Percentiles rank a stretch among this genome's conserved stretches.
Conservation (phyloP, 2,329 filamentous ascomycete genomes). For the Pezicula neosporulosa region DNA sequence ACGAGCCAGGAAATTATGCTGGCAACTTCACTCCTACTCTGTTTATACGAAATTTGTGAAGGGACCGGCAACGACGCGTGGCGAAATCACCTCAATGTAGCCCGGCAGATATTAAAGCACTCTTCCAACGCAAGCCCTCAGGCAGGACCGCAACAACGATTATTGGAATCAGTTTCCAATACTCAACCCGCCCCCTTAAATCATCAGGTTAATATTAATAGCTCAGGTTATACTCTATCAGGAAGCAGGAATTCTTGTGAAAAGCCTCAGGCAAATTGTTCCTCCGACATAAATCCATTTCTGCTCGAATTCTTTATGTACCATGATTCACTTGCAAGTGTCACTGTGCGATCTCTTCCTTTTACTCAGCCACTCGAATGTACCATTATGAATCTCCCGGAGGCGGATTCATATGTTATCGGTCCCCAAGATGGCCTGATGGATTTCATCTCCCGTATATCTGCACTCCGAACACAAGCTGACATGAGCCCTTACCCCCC, state of each 20-base stretch:
- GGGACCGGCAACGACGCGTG: conserved; percentile 12
- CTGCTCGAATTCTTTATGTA: conserved; percentile 20
- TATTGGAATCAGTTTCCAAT: no score
- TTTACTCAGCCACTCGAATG: conserved; percentile 2
- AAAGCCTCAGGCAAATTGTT: not conserved
- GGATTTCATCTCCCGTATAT: conserved; percentile 15
- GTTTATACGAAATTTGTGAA: conserved; percentile 17
- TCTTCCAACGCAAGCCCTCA: no score
- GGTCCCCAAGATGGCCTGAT: conserved; percentile 14
- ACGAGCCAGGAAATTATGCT: conserved; percentile 4
- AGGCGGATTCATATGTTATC: conserved; percentile 7
- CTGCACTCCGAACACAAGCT: conserved; percentile 9
- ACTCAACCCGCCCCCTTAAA: no score
- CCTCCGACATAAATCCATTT: conserved; percentile 14
- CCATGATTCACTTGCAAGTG: conserved; percentile 16
- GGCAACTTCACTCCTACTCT: conserved; percentile 15
- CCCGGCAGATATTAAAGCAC: conserved; percentile 9
- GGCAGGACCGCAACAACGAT: no score
- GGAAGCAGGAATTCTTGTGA: no score
- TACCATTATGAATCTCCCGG: not conserved
- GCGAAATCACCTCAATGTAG: conserved; percentile 10
- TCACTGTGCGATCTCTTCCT: conserved; percentile 8
- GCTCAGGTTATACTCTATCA: no score
- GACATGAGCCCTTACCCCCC: not conserved
- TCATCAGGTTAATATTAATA: no score